Evolutionary conservation across 2,329 filamentous ascomycete species (phyloP).

Genomic region (Fusarium falciforme): DNA sequence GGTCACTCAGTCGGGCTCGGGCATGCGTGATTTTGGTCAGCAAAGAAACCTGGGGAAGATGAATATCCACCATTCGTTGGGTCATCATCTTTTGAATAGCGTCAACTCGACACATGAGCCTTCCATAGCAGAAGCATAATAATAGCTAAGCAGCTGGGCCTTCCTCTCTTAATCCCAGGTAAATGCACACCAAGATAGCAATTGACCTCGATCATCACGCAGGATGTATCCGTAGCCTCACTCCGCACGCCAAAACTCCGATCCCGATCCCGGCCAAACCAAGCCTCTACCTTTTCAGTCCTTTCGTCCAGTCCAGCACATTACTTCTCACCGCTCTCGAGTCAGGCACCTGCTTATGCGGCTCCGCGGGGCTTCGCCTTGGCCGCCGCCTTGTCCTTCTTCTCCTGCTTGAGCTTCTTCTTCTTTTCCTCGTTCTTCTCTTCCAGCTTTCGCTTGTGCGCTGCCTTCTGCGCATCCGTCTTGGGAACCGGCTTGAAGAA

Average conservation of each 20-base stretch:
- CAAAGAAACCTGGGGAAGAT: not conserved
- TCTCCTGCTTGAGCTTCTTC: constrained; percentile 94
- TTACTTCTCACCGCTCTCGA: constrained; percentile 5
- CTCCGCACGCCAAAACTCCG: constrained; percentile 40
- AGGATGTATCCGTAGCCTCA: not conserved
- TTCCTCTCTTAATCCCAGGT: not conserved
- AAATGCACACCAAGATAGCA: not conserved
- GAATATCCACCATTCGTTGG: not conserved
- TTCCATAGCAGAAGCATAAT: not conserved
- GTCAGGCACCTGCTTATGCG: constrained; percentile 6
- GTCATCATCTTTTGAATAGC: not conserved
- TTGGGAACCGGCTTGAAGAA: constrained; percentile 97
- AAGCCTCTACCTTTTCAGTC: constrained; percentile 2
- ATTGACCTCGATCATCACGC: not conserved
- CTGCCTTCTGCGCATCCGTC: constrained; percentile 86
- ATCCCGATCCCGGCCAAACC: constrained; percentile 6
- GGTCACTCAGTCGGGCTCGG: not conserved
- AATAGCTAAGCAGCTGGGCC: not conserved
- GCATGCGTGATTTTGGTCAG: not conserved
- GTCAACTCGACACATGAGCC: not conserved
- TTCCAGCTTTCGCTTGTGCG: constrained; percentile 91
- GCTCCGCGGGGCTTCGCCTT: constrained; percentile 87
- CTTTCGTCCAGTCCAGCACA: not conserved
- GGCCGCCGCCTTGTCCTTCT: constrained; percentile 92
- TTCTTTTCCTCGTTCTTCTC: constrained; percentile 92